A percentile compares a stretch with the other conserved stretches of the same genome.
phyloP scores from a whole-genome alignment of 345 rosid species.

The Rhizophora mangle region DNA sequence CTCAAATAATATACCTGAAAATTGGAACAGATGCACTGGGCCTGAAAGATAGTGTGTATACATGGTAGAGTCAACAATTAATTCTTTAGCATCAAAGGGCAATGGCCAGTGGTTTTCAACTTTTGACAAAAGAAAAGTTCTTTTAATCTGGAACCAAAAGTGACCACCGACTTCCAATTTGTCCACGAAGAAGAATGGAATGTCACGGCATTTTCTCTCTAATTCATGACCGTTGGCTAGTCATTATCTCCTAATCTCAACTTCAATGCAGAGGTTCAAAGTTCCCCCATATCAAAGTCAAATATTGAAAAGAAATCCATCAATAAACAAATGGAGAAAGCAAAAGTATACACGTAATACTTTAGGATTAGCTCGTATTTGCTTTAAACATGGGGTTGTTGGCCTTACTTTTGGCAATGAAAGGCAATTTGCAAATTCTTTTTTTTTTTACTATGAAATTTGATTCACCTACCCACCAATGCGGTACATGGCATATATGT shows the following conservation, averaged over 20 bases:
- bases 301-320: background rate
- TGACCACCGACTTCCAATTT: slow-evolving; percentile 2
- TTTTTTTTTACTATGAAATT: background rate
- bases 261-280: background rate
- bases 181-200: background rate
- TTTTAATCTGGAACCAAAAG: background rate
- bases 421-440: background rate
- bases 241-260: background rate
- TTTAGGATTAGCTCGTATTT: background rate
- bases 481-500: background rate
- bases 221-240: background rate
- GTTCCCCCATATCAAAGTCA: background rate
- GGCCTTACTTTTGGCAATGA: background rate
- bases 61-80: too few relatives aligned
- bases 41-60: too few relatives aligned
- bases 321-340: background rate
- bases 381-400: background rate
- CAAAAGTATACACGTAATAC: background rate
- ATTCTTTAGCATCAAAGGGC: background rate
- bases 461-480: background rate
- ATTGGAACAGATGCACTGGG: too few relatives aligned
- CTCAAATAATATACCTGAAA: too few relatives aligned
- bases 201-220: background rate
- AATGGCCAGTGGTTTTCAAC: background rate
- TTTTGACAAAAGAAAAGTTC: background rate